Base-by-base conservation (phyloP, 371 early-diverging fungal genomes). In the Mortierella sp. region DNA sequence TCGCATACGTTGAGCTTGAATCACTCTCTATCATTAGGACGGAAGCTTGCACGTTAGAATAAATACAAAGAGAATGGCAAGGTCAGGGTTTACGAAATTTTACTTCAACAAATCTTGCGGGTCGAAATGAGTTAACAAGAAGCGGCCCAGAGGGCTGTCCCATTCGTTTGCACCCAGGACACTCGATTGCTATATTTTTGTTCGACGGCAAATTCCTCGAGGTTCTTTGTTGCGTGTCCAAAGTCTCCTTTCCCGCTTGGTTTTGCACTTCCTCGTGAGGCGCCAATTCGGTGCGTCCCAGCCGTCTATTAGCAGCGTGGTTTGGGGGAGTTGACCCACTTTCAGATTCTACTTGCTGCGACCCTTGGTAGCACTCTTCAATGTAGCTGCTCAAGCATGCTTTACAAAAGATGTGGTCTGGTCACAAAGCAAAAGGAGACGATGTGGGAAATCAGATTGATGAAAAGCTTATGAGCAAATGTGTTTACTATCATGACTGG, bases 391-490 rank as follows among this genome's bases (percentile, higher is more conserved):
- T 47, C 43, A 81, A 43, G 47, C 83, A 81, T 8, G 66, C 69
- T 47, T 73, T 68, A 26, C 83, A 81, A 64, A 81, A 81, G 55
- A 81, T 52, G 35, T 81, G 83, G 70, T 81, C 83, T 72, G 35
- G 20, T 1, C 22, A 16, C 10, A 63, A 49, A 26, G 16, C 18
- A 39, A 61, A 30, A 22, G 18, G 16, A 26, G 26, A 1, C n/a
- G 30, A 28, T 49, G 16, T n/a, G 26, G 14, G 24, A 63, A 32
- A 35, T 30, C 22, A 45, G 5, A 62, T 32, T 26, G 52, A 32
- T 16, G 40, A 40, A 12, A 40, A 40, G 12, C 40, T 9, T 40
- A 40, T 9, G 45, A 45, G 18, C 5, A 12, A 45, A 45, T 18
- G 1, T 14, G 18, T 45, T 12, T 12, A 45, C 35, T 35, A 45